Evolutionary conservation across 495 filamentous ascomycete species (phyloP).

Genomic region (Hypomontagnella monticulosa): DNA sequence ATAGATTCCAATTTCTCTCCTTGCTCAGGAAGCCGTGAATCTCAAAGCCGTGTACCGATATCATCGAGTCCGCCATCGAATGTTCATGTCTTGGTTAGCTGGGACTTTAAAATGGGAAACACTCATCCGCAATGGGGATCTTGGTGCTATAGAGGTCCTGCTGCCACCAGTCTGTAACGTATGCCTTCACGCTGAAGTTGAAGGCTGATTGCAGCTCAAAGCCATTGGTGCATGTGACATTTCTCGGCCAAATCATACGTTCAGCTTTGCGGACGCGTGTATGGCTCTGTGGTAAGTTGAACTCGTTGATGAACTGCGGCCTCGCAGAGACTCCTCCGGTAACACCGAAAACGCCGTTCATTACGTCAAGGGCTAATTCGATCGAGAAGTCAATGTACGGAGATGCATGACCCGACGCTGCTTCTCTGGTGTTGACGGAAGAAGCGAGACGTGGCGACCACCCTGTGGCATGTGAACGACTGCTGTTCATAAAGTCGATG

Average conservation of each 20-base stretch:
- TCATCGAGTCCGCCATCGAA: constrained; percentile 2
- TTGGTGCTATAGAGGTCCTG: constrained; percentile 27
- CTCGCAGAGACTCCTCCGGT: constrained; percentile 27
- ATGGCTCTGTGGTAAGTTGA: constrained; percentile 30
- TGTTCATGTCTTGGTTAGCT: neutral
- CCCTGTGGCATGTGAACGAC: constrained; percentile 33
- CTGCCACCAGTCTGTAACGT: constrained; percentile 22
- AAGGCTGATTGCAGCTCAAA: constrained; percentile 35
- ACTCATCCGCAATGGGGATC: constrained; percentile 35
- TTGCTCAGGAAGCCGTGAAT: neutral
- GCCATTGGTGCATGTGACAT: constrained; percentile 31
- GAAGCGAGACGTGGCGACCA: constrained; percentile 42
- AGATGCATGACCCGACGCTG: constrained; percentile 35
- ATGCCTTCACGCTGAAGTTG: constrained; percentile 35
- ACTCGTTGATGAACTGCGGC: constrained; percentile 36
- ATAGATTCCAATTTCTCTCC: constrained; percentile 22
- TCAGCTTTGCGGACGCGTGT: constrained; percentile 27
- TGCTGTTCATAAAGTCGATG: constrained; percentile 40
- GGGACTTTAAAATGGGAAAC: constrained; percentile 26
- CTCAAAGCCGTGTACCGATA: no score
- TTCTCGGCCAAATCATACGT: constrained; percentile 34
- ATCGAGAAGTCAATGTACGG: constrained; percentile 33
- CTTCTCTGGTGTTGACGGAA: constrained; percentile 33
- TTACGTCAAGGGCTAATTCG: constrained; percentile 27
- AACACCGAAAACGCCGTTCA: constrained; percentile 23